A percentile compares a stretch with the other conserved stretches of the same genome.
Evolutionary conservation across 1,284 basidiomycete genomes (phyloP).

Genomic region (Meira nashicola): DNA sequence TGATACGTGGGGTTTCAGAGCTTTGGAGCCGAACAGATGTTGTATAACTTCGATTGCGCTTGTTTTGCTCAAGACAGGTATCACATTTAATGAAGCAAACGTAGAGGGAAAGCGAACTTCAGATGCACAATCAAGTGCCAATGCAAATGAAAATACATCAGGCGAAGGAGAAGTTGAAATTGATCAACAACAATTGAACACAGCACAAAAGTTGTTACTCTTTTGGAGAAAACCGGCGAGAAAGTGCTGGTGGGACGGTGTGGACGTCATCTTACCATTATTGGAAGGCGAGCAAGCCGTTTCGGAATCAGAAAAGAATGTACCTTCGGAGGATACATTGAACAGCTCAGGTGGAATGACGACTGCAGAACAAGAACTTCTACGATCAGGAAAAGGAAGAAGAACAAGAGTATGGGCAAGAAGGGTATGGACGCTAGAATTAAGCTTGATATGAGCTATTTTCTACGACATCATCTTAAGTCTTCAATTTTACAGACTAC

Average conservation of each 20-base stretch:
- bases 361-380: conserved; percentile 35
- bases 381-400: conserved; percentile 40
- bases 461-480: not conserved
- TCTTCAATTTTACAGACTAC: not conserved
- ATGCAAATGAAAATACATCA: conserved; percentile 39
- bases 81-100: not conserved
- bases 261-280: conserved; percentile 76
- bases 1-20: conserved; percentile 94
- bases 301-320: conserved; percentile 8
- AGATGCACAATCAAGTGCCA: conserved; percentile 16
- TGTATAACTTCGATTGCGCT: conserved; percentile 97
- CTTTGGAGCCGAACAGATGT: conserved; percentile 87
- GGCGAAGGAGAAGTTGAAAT: conserved; percentile 52
- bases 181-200: conserved; percentile 88
- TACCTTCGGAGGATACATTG: conserved; percentile 14
- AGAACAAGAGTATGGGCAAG: conserved; percentile 73
- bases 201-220: conserved; percentile 90
- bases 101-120: not conserved
- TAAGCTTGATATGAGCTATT: conserved; percentile 67
- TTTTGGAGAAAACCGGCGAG: conserved; percentile 99
- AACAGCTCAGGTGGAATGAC: conserved; percentile 32
- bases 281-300: conserved; percentile 60
- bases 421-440: conserved; percentile 95
- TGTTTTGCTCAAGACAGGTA: conserved; percentile 81
- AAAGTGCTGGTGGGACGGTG: conserved; percentile 99